These are phyloP conservation scores for Aplosporella prunicola DNA, from an alignment of 2,329 filamentous ascomycete species.

Conservation along the genomic window DNA sequence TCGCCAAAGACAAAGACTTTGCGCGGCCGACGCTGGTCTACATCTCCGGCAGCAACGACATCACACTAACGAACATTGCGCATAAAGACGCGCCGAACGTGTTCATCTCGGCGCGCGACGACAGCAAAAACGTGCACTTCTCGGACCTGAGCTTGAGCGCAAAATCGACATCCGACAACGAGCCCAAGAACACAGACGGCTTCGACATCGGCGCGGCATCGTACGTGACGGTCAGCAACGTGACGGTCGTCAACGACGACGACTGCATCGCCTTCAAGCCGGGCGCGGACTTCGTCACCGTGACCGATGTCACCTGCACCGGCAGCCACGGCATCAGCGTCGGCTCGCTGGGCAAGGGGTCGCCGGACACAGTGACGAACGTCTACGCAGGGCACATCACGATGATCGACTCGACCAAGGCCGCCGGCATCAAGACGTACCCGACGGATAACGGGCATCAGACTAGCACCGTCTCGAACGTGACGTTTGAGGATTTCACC, in stretches of 20 bases:
- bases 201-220: slow-evolving; percentile 34
- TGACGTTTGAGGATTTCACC: slow-evolving; percentile 32
- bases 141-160: slow-evolving; percentile 31
- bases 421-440: slow-evolving; percentile 40
- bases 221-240: slow-evolving; percentile 28
- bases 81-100: slow-evolving; percentile 39
- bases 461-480: slow-evolving; percentile 30
- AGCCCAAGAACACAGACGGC: slow-evolving; percentile 35
- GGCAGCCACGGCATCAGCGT: slow-evolving; percentile 39
- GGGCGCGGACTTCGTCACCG: slow-evolving; percentile 31
- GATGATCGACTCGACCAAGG: slow-evolving; percentile 37
- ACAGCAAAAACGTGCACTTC: slow-evolving; percentile 28
- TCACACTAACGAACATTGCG: slow-evolving; percentile 29
- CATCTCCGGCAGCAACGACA: slow-evolving; percentile 30
- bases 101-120: slow-evolving; percentile 33
- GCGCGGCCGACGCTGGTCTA: slow-evolving; percentile 34
- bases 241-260: slow-evolving; percentile 33
- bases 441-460: slow-evolving; percentile 30
- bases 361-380: slow-evolving; percentile 35
- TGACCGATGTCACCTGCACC: slow-evolving; percentile 35
- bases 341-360: slow-evolving; percentile 35
- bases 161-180: slow-evolving; percentile 29
- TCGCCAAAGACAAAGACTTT: slow-evolving; percentile 31
- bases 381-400: slow-evolving; percentile 32
- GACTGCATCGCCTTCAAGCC: slow-evolving; percentile 40